These are phyloP conservation scores for Bruguiera gymnorhiza DNA, from an alignment of 345 rosid genomes.

Conservation along the genomic window DNA sequence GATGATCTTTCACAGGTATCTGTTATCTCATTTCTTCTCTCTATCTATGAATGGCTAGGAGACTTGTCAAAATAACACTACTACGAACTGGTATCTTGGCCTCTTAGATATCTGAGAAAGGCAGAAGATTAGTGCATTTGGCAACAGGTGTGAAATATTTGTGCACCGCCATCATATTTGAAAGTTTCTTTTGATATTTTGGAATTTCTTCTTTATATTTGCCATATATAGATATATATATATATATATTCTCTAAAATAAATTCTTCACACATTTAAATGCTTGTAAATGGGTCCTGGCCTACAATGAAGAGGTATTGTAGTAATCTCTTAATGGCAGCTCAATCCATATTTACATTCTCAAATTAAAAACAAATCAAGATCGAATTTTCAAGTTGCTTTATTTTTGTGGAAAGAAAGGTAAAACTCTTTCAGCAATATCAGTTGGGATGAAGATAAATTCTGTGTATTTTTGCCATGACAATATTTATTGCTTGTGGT, in stretches of 20 bases:
- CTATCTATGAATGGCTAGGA: neutral
- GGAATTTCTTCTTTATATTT: neutral
- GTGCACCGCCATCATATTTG: neutral
- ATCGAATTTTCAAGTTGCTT: neutral
- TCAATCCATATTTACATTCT: neutral
- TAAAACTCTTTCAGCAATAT: neutral
- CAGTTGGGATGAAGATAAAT: constrained; percentile 4
- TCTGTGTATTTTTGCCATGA: constrained; percentile 1
- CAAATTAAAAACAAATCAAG: too few relatives aligned
- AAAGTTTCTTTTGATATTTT: neutral
- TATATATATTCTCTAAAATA: neutral
- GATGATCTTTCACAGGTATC: constrained; percentile 88
- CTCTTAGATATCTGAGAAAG: neutral
- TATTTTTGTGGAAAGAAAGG: neutral
- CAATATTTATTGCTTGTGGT: constrained; percentile 2
- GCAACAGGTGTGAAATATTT: too few relatives aligned
- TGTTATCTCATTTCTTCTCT: neutral
- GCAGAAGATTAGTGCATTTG: too few relatives aligned
- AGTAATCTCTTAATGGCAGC: neutral
- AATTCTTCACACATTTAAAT: neutral
- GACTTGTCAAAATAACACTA: neutral
- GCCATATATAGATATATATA: neutral
- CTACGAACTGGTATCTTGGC: neutral
- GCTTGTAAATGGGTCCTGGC: neutral
- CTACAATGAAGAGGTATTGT: neutral